Conservation (phyloP, 176 grass and related monocot species). For the Themeda triandra region DNA sequence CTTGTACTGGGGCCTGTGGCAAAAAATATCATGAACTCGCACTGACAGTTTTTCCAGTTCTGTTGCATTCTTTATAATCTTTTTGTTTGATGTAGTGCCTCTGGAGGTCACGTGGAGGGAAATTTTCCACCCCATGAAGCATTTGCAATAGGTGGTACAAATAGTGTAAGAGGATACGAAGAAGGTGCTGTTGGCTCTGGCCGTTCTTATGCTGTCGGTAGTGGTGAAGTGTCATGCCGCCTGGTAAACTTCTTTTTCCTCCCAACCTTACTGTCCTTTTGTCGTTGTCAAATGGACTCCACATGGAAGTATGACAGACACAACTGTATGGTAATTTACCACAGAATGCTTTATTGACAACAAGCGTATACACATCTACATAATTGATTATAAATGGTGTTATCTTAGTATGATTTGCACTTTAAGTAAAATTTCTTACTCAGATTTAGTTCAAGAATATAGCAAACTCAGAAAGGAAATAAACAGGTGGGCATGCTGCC, state of each 20-base stretch:
- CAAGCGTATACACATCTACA: neutral
- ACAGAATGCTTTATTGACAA: neutral
- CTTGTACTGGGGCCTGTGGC: neutral
- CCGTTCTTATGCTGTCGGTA: conserved; percentile 70
- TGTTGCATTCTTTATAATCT: conserved; percentile 9
- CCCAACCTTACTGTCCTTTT: neutral
- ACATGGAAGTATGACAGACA: conserved; percentile 11
- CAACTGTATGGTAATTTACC: neutral
- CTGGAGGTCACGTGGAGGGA: conserved; percentile 76
- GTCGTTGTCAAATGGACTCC: neutral
- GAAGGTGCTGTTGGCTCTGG: conserved; percentile 88
- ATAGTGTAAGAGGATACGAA: conserved; percentile 97
- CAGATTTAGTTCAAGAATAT: conserved; percentile 4
- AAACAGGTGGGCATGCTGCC: neutral
- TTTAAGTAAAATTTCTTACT: neutral
- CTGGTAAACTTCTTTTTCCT: conserved; percentile 47
- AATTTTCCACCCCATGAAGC: conserved; percentile 94
- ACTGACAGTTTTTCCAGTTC: neutral
- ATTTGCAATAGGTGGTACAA: conserved; percentile 91
- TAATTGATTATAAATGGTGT: neutral
- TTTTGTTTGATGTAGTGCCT: conserved; percentile 63
- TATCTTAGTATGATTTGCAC: neutral
- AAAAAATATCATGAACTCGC: conserved; percentile 10
- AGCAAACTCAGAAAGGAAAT: conserved; percentile 7
- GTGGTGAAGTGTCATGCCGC: conserved; percentile 79